These are phyloP conservation scores for Cyclostephanos invisitatus DNA, from an alignment of 108 stramenopile species.

Conservation along the genomic window DNA sequence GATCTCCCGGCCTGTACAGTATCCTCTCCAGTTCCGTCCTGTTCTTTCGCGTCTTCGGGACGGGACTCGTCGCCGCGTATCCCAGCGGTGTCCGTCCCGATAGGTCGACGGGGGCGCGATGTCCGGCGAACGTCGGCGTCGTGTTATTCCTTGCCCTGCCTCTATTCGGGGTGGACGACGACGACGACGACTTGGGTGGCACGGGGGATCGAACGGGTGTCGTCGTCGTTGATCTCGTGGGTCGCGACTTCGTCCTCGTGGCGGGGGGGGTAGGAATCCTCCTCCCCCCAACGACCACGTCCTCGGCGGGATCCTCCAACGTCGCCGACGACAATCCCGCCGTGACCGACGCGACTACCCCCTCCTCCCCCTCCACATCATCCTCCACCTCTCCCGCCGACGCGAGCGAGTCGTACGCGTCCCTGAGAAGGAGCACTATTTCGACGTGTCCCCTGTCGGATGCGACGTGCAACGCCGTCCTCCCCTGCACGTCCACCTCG, in stretches of 20 bases:
- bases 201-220: conserved; percentile 16
- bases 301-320: no score
- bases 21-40: conserved; percentile 43
- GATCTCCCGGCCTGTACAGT: conserved; percentile 65
- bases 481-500: conserved; percentile 62
- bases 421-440: conserved; percentile 49
- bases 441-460: conserved; percentile 66
- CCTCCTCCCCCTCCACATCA: neutral
- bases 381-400: neutral
- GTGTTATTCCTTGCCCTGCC: no score
- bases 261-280: no score
- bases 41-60: conserved; percentile 52
- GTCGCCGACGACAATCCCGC: neutral
- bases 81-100: conserved; percentile 71
- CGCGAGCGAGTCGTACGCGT: conserved; percentile 16
- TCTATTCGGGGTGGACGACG: conserved; percentile 5
- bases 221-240: conserved; percentile 4
- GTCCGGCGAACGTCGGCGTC: conserved; percentile 33
- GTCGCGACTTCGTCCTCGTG: neutral
- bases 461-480: conserved; percentile 85
- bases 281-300: conserved; percentile 12
- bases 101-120: conserved; percentile 58
- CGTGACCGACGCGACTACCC: neutral
- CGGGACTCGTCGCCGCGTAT: conserved; percentile 57
- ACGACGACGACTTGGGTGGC: neutral